Percentiles rank a stretch among this genome's conserved stretches.
Evolutionary conservation across 1,284 basidiomycete species (phyloP).

Genomic region (Ustilago crameri): DNA sequence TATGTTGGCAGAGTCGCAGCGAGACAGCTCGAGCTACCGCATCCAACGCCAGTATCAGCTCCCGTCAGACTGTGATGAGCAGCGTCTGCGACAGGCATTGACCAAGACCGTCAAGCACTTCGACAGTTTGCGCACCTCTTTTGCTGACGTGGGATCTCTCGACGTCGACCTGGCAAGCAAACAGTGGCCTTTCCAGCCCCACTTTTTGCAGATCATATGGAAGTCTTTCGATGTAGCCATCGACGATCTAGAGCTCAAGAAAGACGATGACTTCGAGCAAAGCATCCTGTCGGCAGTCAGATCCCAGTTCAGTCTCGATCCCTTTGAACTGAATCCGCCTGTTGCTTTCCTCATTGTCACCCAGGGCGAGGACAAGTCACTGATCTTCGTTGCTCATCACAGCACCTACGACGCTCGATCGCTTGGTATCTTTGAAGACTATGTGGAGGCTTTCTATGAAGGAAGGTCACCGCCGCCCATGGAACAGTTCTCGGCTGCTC

Average conservation of each 20-base stretch:
- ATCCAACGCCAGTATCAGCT: constrained; percentile 60
- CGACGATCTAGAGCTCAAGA: constrained; percentile 10
- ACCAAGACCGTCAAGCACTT: constrained; percentile 25
- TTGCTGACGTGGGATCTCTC: constrained; percentile 43
- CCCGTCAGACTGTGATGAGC: constrained; percentile 35
- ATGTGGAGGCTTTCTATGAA: constrained; percentile 41
- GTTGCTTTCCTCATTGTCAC: constrained; percentile 37
- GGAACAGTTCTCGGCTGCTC: constrained; percentile 41
- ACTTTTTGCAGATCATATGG: constrained; percentile 49
- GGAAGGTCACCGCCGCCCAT: constrained; percentile 10
- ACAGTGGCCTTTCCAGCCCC: constrained; percentile 41
- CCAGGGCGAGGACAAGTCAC: constrained; percentile 18
- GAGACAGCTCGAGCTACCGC: constrained; percentile 53
- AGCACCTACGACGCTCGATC: constrained; percentile 60
- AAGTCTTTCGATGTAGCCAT: constrained; percentile 17
- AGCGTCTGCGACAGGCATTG: constrained; percentile 33
- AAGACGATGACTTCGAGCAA: constrained; percentile 12
- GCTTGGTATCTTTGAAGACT: constrained; percentile 48
- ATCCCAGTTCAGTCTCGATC: constrained; percentile 17
- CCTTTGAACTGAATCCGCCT: constrained; percentile 25
- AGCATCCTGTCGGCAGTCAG: constrained; percentile 9
- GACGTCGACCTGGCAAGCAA: constrained; percentile 1
- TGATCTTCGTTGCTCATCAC: constrained; percentile 55
- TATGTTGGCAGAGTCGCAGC: constrained; percentile 63
- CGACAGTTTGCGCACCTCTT: constrained; percentile 59